These are phyloP conservation scores for Dillenia suffruticosa DNA, from an alignment of 164 flowering plant genomes.

Conservation along the genomic window DNA sequence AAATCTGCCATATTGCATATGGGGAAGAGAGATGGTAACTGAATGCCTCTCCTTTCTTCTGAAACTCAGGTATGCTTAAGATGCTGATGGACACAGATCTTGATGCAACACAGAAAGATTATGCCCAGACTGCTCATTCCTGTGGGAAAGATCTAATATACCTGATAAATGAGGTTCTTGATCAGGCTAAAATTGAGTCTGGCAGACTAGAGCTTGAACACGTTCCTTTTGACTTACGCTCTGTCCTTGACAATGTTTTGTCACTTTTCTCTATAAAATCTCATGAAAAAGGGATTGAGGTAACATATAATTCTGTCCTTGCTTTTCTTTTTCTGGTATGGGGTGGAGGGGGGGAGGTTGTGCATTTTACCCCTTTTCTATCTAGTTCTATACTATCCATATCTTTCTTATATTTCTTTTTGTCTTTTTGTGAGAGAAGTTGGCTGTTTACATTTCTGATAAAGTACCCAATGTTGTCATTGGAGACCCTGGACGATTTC, in stretches of 20 bases:
- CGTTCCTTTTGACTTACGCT: conserved; percentile 74
- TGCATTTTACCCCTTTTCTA: neutral
- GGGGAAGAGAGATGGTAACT: no score
- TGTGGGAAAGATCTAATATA: conserved; percentile 84
- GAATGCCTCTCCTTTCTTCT: no score
- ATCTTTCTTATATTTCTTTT: neutral
- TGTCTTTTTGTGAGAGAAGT: conserved; percentile 38
- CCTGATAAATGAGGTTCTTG: conserved; percentile 87
- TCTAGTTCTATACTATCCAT: conserved; percentile 4
- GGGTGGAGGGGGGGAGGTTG: no score
- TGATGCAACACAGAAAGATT: conserved; percentile 67
- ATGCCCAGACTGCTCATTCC: conserved; percentile 79
- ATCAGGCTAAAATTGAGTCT: conserved; percentile 97
- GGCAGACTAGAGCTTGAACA: conserved; percentile 88
- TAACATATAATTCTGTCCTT: conserved; percentile 15
- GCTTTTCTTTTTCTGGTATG: neutral
- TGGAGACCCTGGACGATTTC: conserved; percentile 85
- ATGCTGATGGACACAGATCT: conserved; percentile 92
- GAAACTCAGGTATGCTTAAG: conserved; percentile 78
- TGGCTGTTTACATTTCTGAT: conserved; percentile 81
- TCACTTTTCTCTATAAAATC: conserved; percentile 70
- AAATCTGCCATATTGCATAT: neutral
- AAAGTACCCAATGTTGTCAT: conserved; percentile 66
- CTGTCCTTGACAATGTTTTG: conserved; percentile 63
- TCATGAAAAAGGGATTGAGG: conserved; percentile 79